A percentile compares a stretch with the other conserved stretches of the same genome.
These are phyloP conservation scores for Fusarium sp. DNA, from an alignment of 2,329 filamentous ascomycete genomes.

Conservation along the genomic window DNA sequence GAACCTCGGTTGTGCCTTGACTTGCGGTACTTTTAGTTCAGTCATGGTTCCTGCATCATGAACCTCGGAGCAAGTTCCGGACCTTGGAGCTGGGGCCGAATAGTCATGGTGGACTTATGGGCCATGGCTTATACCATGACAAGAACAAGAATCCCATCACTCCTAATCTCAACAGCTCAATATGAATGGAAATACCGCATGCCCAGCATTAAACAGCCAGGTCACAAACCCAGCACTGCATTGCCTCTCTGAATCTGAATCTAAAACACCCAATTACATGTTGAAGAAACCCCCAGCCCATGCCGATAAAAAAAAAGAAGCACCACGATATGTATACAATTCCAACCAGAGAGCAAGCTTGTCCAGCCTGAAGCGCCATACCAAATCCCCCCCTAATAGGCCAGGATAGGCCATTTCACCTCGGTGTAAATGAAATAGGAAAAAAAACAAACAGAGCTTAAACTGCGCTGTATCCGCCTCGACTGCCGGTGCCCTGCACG, in stretches of 20 bases:
- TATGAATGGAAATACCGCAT: not conserved
- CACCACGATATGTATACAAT: constrained; percentile 40
- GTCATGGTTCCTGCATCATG: not conserved
- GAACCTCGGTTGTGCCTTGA: not conserved
- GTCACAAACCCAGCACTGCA: constrained; percentile 10
- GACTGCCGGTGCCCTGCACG: constrained; percentile 80
- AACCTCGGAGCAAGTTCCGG: not conserved
- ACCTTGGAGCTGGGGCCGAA: not conserved
- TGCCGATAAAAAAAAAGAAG: constrained; percentile 5
- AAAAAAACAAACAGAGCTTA: constrained; percentile 52
- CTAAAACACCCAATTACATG: constrained; percentile 36
- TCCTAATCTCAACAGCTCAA: not conserved
- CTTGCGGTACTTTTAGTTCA: not conserved
- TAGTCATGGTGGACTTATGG: not conserved
- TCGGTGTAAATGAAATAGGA: constrained; percentile 3
- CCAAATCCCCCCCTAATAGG: constrained; percentile 7
- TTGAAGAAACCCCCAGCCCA: constrained; percentile 23
- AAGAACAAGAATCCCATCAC: not conserved
- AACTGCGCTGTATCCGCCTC: constrained; percentile 95
- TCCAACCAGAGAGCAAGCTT: constrained; percentile 34
- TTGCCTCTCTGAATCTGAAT: constrained; percentile 12
- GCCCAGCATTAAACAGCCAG: not conserved
- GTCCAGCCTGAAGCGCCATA: constrained; percentile 42
- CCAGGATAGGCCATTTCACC: not conserved
- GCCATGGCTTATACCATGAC: not conserved